These are phyloP conservation scores for Puccinia coronata DNA, from an alignment of 1,284 basidiomycete genomes.

Conservation along the genomic window DNA sequence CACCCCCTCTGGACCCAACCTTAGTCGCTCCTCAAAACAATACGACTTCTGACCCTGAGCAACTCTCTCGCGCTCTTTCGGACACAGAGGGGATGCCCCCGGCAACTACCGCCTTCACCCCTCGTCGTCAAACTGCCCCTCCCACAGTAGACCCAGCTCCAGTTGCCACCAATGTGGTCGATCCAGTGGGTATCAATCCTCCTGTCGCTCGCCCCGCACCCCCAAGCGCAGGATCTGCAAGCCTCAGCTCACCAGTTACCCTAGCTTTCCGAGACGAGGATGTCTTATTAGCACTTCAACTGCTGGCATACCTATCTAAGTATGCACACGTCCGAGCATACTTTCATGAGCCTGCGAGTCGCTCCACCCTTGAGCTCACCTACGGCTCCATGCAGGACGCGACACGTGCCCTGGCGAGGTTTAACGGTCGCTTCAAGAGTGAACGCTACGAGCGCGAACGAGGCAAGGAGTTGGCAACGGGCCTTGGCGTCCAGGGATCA, in stretches of 20 bases:
- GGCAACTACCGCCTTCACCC: not conserved
- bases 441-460: conserved; percentile 46
- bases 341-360: conserved; percentile 67
- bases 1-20: not conserved
- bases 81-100: conserved; percentile 12
- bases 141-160: not conserved
- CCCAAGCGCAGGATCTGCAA: conserved; percentile 55
- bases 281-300: conserved; percentile 83
- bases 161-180: conserved; percentile 6
- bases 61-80: conserved; percentile 21
- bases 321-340: conserved; percentile 97
- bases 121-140: not conserved
- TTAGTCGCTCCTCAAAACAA: not conserved
- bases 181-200: conserved; percentile 1
- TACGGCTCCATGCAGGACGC: conserved; percentile 44
- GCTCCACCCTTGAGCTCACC: conserved; percentile 47
- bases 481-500: conserved; percentile 18
- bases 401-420: conserved; percentile 34
- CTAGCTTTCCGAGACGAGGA: conserved; percentile 82
- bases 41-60: not conserved
- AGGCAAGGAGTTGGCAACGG: conserved; percentile 53
- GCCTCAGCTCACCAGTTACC: conserved; percentile 37
- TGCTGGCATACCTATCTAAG: conserved; percentile 94
- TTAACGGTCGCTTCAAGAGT: conserved; percentile 40
- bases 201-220: conserved; percentile 47